A percentile compares a stretch with the other conserved stretches of the same genome.
Conservation (phyloP, 129 eudicot genomes). For the Tagetes erecta region DNA sequence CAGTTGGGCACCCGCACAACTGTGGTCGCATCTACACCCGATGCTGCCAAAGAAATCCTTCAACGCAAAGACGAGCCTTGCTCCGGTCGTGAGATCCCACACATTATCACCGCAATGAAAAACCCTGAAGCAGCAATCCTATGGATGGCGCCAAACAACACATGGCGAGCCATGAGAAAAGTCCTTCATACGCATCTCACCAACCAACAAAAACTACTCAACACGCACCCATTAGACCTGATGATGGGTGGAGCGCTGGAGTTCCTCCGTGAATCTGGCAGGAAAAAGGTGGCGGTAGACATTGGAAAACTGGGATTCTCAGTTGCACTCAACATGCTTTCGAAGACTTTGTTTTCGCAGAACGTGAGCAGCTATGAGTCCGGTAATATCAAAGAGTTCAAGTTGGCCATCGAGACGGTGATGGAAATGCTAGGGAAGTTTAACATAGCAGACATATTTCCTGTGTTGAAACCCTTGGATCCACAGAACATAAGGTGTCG, state of each 20-base stretch:
- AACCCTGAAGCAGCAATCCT: neutral
- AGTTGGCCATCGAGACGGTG: neutral
- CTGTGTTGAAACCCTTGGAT: constrained; percentile 1
- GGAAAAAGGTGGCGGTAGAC: neutral
- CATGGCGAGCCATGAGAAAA: neutral
- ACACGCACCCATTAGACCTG: no score
- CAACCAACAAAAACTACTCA: constrained; percentile 9
- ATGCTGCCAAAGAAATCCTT: constrained; percentile 7
- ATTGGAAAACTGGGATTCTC: neutral
- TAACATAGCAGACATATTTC: constrained; percentile 2
- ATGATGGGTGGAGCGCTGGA: neutral
- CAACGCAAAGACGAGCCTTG: constrained; percentile 14
- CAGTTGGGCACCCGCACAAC: neutral
- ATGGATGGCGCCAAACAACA: neutral
- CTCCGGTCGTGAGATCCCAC: neutral
- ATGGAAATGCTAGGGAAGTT: neutral
- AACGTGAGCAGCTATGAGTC: neutral
- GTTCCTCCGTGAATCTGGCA: neutral
- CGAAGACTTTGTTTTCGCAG: neutral
- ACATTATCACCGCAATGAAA: neutral
- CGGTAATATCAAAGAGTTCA: neutral
- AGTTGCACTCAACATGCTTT: neutral
- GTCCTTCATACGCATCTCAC: neutral
- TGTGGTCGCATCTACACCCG: neutral
- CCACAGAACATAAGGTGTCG: constrained; percentile 6